phyloP scores from a whole-genome alignment of 192 early-diverging fungal genomes.

The Allomyces macrogynus region DNA sequence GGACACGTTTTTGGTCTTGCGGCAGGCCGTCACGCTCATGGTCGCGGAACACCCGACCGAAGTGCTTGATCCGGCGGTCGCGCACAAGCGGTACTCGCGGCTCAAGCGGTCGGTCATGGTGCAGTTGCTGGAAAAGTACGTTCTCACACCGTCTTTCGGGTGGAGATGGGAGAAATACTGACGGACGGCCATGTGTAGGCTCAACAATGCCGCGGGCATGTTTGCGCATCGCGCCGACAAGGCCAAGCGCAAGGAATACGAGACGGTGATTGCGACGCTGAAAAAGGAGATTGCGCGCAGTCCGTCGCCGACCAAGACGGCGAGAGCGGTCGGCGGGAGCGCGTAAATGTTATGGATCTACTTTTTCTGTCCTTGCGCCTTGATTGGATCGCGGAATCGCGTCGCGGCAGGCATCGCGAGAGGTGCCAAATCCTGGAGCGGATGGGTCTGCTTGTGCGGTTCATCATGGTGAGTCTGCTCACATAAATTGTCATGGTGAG shows the following conservation, averaged over 20 bases:
- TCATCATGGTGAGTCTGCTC: too few species aligned
- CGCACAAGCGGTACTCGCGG: conserved; percentile 40
- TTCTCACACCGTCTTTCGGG: neutral
- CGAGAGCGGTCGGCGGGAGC: too few species aligned
- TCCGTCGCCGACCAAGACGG: too few species aligned
- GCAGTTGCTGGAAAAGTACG: conserved; percentile 66
- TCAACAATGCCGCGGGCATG: neutral
- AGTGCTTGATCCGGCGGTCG: conserved; percentile 39
- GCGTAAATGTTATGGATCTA: too few species aligned
- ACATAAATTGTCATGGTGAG: too few species aligned
- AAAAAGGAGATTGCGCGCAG: neutral
- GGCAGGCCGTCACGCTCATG: conserved; percentile 50
- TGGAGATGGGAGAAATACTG: neutral
- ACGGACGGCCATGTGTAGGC: neutral
- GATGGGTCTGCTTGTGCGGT: too few species aligned
- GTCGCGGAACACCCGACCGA: conserved; percentile 56
- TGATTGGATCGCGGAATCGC: too few species aligned
- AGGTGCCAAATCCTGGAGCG: too few species aligned
- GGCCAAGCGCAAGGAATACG: neutral
- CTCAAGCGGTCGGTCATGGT: conserved; percentile 40
- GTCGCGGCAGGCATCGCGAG: too few species aligned
- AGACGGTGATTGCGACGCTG: neutral
- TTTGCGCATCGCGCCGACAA: neutral
- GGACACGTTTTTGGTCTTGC: conserved; percentile 45
- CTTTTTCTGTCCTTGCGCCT: too few species aligned